These are phyloP conservation scores for Asterophora parasitica DNA, from an alignment of 768 basidiomycete genomes.

Conservation along the genomic window DNA sequence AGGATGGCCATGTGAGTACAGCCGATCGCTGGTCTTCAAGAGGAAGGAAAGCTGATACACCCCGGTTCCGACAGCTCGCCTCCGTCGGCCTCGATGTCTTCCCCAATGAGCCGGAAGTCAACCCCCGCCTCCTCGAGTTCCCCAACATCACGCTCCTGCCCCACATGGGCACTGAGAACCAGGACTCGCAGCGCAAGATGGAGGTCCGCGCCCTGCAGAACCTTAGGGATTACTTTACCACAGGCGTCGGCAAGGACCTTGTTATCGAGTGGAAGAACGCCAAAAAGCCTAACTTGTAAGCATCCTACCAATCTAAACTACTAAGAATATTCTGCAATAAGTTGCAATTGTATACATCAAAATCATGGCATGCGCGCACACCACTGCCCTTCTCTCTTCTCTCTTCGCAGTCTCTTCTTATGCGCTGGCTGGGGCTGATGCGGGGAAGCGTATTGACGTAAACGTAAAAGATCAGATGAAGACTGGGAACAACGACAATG, in stretches of 20 bases:
- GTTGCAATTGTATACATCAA: too few species aligned
- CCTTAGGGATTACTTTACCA: constrained; percentile 61
- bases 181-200: constrained; percentile 78
- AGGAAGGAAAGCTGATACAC: too few species aligned
- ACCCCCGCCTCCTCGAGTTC: constrained; percentile 75
- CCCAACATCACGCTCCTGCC: constrained; percentile 83
- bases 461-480: constrained; percentile 1
- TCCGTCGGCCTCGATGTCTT: constrained; percentile 84
- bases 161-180: constrained; percentile 88
- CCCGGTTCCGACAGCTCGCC: constrained; percentile 51
- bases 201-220: constrained; percentile 82
- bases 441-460: neutral
- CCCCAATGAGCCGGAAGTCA: constrained; percentile 78
- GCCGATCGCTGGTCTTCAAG: neutral
- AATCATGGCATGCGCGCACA: too few species aligned
- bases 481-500: neutral
- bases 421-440: too few species aligned
- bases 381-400: too few species aligned
- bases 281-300: constrained; percentile 15
- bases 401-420: too few species aligned
- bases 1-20: constrained; percentile 77
- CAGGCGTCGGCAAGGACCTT: constrained; percentile 61
- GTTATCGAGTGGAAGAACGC: constrained; percentile 48
- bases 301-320: neutral
- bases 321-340: neutral